A percentile compares a stretch with the other conserved stretches of the same genome.
phyloP scores from a whole-genome alignment of 2,329 filamentous ascomycete species.

The Xylariaceae sp. region DNA sequence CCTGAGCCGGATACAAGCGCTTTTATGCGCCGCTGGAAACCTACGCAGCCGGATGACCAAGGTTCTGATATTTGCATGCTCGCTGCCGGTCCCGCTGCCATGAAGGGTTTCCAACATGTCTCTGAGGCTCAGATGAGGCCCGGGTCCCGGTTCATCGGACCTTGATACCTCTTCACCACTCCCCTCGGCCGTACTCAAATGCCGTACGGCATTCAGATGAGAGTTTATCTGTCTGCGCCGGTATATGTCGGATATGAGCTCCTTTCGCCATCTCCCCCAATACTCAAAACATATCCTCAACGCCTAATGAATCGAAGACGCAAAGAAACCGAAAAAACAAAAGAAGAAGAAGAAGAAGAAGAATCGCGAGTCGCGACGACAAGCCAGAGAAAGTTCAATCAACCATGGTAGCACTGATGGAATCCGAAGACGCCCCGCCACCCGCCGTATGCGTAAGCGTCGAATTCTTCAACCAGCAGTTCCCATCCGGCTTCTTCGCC shows the following conservation, averaged over 20 bases:
- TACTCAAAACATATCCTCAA: not conserved
- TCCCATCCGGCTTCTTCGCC: not conserved
- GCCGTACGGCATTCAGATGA: too few relatives aligned
- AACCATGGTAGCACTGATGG: constrained; percentile 2
- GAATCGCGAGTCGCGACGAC: not conserved
- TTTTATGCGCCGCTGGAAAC: too few relatives aligned
- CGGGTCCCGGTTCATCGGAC: not conserved
- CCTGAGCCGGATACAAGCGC: too few relatives aligned
- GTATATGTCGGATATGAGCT: too few relatives aligned
- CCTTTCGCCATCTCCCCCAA: too few relatives aligned
- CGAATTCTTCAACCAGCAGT: constrained; percentile 9
- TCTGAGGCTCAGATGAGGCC: not conserved
- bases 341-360: not conserved
- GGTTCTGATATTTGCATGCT: not conserved
- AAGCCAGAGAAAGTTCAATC: not conserved
- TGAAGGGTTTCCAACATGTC: not conserved
- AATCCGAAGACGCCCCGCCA: not conserved
- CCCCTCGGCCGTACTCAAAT: too few relatives aligned
- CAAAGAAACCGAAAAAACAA: not conserved
- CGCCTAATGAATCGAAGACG: not conserved
- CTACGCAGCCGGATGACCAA: not conserved
- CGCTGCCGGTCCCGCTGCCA: not conserved
- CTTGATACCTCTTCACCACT: too few relatives aligned
- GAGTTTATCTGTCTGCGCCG: too few relatives aligned
- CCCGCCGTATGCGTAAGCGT: not conserved